A percentile compares a stretch with the other conserved stretches of the same genome.
Conservation (phyloP, 2,329 filamentous ascomycete species). For the Penicillium sumatraense region DNA sequence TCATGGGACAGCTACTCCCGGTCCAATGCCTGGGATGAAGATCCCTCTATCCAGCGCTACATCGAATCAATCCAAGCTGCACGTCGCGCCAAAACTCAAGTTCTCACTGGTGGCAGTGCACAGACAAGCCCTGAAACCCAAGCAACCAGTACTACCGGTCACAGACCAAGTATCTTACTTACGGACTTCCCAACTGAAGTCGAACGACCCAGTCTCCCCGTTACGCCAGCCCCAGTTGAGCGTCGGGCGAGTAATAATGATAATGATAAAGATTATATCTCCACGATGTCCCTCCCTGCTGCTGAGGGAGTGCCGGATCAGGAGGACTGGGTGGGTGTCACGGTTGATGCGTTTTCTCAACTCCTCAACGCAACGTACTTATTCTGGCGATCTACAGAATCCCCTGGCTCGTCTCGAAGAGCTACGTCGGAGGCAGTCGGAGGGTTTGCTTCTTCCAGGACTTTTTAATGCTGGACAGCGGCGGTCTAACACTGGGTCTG, state of each 20-base stretch:
- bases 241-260: too few species aligned
- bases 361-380: constrained; percentile 49
- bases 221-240: constrained; percentile 82
- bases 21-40: constrained; percentile 90
- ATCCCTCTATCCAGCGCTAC: constrained; percentile 85
- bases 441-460: constrained; percentile 56
- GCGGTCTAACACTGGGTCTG: background rate
- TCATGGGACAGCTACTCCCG: constrained; percentile 76
- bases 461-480: background rate
- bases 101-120: constrained; percentile 29
- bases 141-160: constrained; percentile 17
- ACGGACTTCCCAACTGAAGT: constrained; percentile 85
- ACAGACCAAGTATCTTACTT: constrained; percentile 65
- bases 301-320: constrained; percentile 86
- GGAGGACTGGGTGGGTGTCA: constrained; percentile 88
- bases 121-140: constrained; percentile 12
- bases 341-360: constrained; percentile 50
- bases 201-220: constrained; percentile 85
- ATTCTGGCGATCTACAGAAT: constrained; percentile 63
- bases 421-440: constrained; percentile 68
- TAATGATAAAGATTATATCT: constrained; percentile 48
- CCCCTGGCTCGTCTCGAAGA: constrained; percentile 71
- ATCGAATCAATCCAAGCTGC: constrained; percentile 75
- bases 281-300: constrained; percentile 61
- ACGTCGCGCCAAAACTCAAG: constrained; percentile 55